Evolutionary conservation across 805 yeast genomes (phyloP), one percentile per base, ranked within the genome.

Genomic region (Groenewaldozyma salmanticensis): DNA sequence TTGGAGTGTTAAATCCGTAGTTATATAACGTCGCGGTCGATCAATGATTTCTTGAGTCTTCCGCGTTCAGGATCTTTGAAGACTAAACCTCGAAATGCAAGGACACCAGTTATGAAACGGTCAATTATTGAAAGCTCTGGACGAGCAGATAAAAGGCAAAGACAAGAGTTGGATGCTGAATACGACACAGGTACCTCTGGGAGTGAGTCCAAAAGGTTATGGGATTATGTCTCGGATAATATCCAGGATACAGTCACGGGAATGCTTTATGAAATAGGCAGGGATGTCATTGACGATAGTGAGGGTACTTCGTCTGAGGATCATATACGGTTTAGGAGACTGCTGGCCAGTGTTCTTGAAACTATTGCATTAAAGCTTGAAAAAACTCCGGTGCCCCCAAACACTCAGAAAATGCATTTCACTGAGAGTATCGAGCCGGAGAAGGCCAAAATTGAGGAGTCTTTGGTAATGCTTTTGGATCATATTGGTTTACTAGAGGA

Each of bases 401-500:
- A 24, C 13, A 24, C 29, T 13, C 7, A 7, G 29, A 7, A 24
- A 24, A 9, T 24, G 13, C 29, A 9, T 9, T 24, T 24, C 29
- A 24, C 29, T 24, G 29, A 13, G 29, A 13, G 13, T 24, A 7
- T 24, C 29, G 29, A 24, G 29, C 7, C 11, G 7, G 29, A 24
- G 13, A 24, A 9, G 13, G 29, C 7, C 11, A 24, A 24, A 24
- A 24, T 13, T 13, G 29, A 24, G 13, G 29, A 24, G 13, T 7
- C 29, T 9, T 24, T 24, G 29, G 13, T 24, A 24, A 7, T 13
- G 7, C 11, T 24, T 24, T 24, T 24, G 13, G 7, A 7, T 24
- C 29, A 24, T 9, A 24, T 24, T 9, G 29, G 29, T 4, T 18
- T 37, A 7, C 42, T 40, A n/a, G 22, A 40, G 4, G 19, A 27